Conservation (phyloP, 305 asterid species). For the Ajuga reptans region DNA sequence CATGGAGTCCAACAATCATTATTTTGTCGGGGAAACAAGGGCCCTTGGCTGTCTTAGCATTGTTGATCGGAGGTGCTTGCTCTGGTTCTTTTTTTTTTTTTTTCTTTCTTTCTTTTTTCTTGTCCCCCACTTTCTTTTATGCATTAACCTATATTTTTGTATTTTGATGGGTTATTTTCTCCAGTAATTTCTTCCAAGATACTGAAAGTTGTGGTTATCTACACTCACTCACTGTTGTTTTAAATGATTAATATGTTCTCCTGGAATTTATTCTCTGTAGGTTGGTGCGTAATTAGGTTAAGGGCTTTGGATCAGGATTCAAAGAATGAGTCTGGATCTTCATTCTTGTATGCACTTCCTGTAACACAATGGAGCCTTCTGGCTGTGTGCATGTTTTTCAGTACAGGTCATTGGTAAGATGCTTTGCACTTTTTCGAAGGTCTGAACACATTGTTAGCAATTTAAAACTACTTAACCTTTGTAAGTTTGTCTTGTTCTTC, state of each 20-base stretch:
- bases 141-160: background rate
- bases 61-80: slow-evolving; percentile 59
- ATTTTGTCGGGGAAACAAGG: slow-evolving; percentile 89
- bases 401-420: slow-evolving; percentile 89
- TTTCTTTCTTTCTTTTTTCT: background rate
- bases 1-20: slow-evolving; percentile 70
- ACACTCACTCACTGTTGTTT: background rate
- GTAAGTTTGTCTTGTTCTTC: background rate
- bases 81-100: slow-evolving; percentile 7
- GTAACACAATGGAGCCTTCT: slow-evolving; percentile 80
- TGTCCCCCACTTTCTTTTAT: background rate
- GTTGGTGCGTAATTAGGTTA: slow-evolving; percentile 68
- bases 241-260: slow-evolving; percentile 10
- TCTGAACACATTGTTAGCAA: slow-evolving; percentile 2
- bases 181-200: background rate
- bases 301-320: slow-evolving; percentile 33
- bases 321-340: slow-evolving; percentile 29
- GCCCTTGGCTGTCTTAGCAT: slow-evolving; percentile 57
- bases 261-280: slow-evolving; percentile 29
- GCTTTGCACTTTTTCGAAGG: background rate
- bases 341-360: slow-evolving; percentile 52
- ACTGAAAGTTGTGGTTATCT: background rate
- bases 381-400: slow-evolving; percentile 74
- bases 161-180: background rate
- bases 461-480: background rate